Percentiles rank a stretch among this genome's conserved stretches.
phyloP scores from a whole-genome alignment of 257 asterid genomes.

The Jasminum sambac region DNA sequence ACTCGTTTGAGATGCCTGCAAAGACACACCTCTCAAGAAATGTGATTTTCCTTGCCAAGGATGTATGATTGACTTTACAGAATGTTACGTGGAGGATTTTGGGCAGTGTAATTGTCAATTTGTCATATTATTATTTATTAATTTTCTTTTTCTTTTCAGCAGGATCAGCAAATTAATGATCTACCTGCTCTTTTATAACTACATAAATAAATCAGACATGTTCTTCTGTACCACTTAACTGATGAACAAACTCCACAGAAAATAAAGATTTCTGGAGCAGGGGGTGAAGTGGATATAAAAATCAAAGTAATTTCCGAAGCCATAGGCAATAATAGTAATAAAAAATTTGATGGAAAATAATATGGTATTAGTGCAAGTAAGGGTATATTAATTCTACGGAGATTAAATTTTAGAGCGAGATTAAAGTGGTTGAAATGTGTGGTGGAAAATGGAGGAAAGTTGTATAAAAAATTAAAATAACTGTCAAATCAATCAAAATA shows the following conservation, averaged over 20 bases:
- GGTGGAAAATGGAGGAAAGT: too few species aligned
- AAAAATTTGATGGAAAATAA: too few species aligned
- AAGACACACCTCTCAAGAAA: background rate
- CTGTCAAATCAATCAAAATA: too few species aligned
- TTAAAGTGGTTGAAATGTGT: too few species aligned
- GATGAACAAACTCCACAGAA: background rate
- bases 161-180: background rate
- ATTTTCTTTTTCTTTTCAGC: background rate
- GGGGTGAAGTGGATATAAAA: background rate
- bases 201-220: background rate
- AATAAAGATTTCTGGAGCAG: background rate
- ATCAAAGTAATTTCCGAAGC: background rate
- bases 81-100: background rate
- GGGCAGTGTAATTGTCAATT: background rate
- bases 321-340: background rate
- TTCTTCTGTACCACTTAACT: background rate
- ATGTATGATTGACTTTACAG: background rate
- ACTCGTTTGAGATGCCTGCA: background rate
- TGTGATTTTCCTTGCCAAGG: background rate
- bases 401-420: too few species aligned
- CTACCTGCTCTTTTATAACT: background rate
- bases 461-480: too few species aligned
- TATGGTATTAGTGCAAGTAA: too few species aligned
- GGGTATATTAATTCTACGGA: too few species aligned
- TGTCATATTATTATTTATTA: background rate